Percentiles rank a stretch among this genome's conserved stretches.
These are phyloP conservation scores for Umbelopsis sp. DNA, from an alignment of 192 early-diverging fungal species.

Conservation along the genomic window DNA sequence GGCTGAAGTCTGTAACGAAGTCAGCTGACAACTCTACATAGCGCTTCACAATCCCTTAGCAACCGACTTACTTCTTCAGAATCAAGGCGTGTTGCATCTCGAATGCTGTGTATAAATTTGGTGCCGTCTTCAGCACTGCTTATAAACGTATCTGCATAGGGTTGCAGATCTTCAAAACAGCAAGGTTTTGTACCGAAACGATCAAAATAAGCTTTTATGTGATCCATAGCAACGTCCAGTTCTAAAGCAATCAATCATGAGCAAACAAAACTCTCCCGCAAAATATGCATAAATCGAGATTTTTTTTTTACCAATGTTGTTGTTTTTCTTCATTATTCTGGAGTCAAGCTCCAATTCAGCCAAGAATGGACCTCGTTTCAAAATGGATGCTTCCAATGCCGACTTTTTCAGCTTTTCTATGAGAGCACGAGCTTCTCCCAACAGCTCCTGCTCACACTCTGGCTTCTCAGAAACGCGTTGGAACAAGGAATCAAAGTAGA, in stretches of 20 bases:
- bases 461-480: slow-evolving; percentile 42
- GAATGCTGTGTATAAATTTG: slow-evolving; percentile 41
- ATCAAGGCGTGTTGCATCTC: slow-evolving; percentile 30
- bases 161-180: slow-evolving; percentile 77
- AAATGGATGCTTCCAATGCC: slow-evolving; percentile 34
- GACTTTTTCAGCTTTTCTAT: slow-evolving; percentile 42
- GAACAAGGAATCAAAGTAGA: slow-evolving; percentile 64
- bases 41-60: background rate
- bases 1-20: slow-evolving; percentile 2
- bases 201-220: slow-evolving; percentile 58
- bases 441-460: slow-evolving; percentile 28
- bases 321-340: slow-evolving; percentile 33
- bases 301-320: slow-evolving; percentile 38
- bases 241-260: background rate
- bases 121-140: slow-evolving; percentile 23
- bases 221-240: slow-evolving; percentile 25
- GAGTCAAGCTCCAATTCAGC: slow-evolving; percentile 66
- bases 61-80: slow-evolving; percentile 40
- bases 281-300: too few relatives aligned
- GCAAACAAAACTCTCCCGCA: too few relatives aligned
- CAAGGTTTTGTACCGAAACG: slow-evolving; percentile 66
- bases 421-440: slow-evolving; percentile 47
- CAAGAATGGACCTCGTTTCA: slow-evolving; percentile 74
- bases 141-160: slow-evolving; percentile 51
- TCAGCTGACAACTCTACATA: background rate